Conservation (phyloP, 257 asterid genomes). For the Forsythia viridissima region DNA sequence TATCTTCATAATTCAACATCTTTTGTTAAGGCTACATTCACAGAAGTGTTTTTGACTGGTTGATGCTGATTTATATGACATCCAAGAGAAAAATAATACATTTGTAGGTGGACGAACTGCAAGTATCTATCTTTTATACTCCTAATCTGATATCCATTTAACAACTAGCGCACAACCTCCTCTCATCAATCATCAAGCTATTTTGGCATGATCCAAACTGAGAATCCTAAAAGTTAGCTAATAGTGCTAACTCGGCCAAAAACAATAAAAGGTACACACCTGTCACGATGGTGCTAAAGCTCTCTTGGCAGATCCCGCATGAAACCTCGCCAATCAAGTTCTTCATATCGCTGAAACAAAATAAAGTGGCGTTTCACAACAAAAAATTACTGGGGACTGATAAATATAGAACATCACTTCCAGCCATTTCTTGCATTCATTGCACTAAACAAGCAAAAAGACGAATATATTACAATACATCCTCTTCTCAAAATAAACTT, state of each 20-base stretch:
- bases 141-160: background rate
- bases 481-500: background rate
- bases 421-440: background rate
- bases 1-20: background rate
- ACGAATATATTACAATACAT: background rate
- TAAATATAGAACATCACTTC: background rate
- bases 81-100: background rate
- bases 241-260: background rate
- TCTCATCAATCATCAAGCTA: background rate
- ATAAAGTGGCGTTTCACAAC: slow-evolving; percentile 7
- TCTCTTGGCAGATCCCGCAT: slow-evolving; percentile 86
- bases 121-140: background rate
- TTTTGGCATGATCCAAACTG: background rate
- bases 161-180: background rate
- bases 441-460: background rate
- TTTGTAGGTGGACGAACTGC: background rate
- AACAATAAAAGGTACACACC: slow-evolving; percentile 26
- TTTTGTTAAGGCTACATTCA: background rate
- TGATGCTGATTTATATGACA: background rate
- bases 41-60: background rate
- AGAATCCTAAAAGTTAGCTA: background rate
- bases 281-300: slow-evolving; percentile 81
- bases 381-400: background rate
- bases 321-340: slow-evolving; percentile 77
- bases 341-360: slow-evolving; percentile 76